Base-by-base conservation (phyloP, 2,329 filamentous ascomycete genomes). In the Ascochyta lentis region DNA sequence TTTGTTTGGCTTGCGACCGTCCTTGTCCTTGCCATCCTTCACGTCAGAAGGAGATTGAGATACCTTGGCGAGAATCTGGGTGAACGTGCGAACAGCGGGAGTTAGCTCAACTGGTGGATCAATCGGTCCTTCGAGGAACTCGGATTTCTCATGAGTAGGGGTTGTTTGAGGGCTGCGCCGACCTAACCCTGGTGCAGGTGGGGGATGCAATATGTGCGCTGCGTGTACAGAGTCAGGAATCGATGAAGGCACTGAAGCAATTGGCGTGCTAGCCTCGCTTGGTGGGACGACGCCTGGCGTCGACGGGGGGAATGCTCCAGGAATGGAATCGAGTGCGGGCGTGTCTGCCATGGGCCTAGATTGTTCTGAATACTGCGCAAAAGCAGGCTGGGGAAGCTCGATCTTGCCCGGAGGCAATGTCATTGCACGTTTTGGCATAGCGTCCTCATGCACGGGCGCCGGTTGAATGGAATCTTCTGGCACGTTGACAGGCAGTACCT, bases 1-100 rank as follows among this genome's bases (percentile, higher is more conserved):
- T 76, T 97, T 96, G 69, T 96, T 97, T 0, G 92, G 91, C 71
- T 89, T 89, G 41, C 90, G 85, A 8, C 69, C 70, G 5, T 68
- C 66, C 47, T 65, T 63, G 1, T 68, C 64, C 19, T 52, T 56
- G n/a, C 79, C 76, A 66, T 84, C 87, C 59, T 88, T 88, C 34
- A 80, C 75, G 3, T 78, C 83, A 89, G 34, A 96, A 85, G 47
- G 89, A 82, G 51, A 96, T 4, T 58, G 64, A 5, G 58, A 58
- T 3, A 66, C 69, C 54, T 68, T 72, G 15, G 64, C 58, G 27
- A 77, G 63, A 33, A 77, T 77, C 46, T 75, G 72, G 6, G 74
- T 75, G 42, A 76, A 75, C 0, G 73, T 74, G 40, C 72, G 70
- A 9, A 69, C 66, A 16, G 67, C 67, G 48, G 71, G 67, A 3